Evolutionary conservation across 2,329 filamentous ascomycete genomes (phyloP).

Genomic region (Botrytis byssoidea): DNA sequence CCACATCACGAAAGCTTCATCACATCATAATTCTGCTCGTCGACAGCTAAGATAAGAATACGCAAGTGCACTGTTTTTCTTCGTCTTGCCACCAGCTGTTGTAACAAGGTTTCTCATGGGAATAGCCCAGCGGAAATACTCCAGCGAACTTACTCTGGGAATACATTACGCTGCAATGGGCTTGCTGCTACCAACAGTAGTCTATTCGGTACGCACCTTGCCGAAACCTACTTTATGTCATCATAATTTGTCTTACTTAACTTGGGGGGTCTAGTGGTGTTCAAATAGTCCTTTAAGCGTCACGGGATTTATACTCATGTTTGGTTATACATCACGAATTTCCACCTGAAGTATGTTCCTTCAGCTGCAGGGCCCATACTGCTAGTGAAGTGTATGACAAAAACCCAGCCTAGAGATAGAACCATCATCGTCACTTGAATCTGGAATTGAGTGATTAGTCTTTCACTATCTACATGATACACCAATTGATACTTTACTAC

Average conservation of each 20-base stretch:
- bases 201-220: neutral
- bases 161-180: neutral
- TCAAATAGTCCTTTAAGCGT: neutral
- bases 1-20: conserved; percentile 3
- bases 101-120: neutral
- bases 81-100: neutral
- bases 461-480: neutral
- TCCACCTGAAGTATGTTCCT: neutral
- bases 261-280: neutral
- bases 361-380: too few relatives aligned
- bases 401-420: neutral
- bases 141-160: neutral
- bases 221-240: neutral
- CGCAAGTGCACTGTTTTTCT: neutral
- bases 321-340: neutral
- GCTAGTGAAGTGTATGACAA: neutral
- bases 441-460: neutral
- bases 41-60: neutral
- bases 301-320: neutral
- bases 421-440: neutral
- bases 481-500: neutral
- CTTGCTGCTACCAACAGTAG: neutral
- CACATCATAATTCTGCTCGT: neutral
- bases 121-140: neutral
- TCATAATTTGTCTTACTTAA: neutral